These are phyloP conservation scores for Tuber microsphaerosporum DNA, from an alignment of 495 filamentous ascomycete genomes.

Conservation along the genomic window DNA sequence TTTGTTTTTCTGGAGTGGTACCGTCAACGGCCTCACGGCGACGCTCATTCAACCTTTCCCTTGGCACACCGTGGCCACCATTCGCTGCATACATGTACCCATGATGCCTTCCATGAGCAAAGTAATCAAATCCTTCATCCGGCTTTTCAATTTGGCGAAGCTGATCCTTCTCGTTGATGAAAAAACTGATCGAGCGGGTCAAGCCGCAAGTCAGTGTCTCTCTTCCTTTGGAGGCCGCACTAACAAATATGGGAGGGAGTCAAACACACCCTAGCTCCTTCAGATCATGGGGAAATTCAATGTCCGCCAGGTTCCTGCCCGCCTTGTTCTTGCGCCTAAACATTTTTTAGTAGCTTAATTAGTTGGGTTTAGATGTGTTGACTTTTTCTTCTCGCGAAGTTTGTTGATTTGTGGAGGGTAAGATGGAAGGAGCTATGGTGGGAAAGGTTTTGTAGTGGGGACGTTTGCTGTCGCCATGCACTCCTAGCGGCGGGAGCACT, in stretches of 20 bases:
- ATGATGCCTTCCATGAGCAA: constrained; percentile 27
- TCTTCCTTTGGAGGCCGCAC: background rate
- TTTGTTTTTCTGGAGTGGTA: constrained; percentile 12
- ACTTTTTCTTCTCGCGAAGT: constrained; percentile 1
- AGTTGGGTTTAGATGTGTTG: background rate
- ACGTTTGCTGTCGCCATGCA: background rate
- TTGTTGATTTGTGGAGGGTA: background rate
- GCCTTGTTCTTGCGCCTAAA: constrained; percentile 34
- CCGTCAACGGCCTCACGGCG: constrained; percentile 38
- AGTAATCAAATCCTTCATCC: constrained; percentile 30
- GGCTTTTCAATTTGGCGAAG: constrained; percentile 38
- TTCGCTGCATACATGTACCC: constrained; percentile 30
- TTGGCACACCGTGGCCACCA: constrained; percentile 15
- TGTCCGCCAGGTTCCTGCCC: constrained; percentile 14
- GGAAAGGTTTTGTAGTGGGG: constrained; percentile 4
- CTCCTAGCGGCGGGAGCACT: background rate
- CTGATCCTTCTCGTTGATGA: constrained; percentile 37
- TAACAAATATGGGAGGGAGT: constrained; percentile 3
- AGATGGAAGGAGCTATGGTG: background rate
- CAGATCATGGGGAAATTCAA: constrained; percentile 35
- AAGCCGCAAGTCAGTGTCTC: background rate
- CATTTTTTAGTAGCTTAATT: constrained; percentile 16
- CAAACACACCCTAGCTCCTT: constrained; percentile 34
- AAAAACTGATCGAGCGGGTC: constrained; percentile 21
- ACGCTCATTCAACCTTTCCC: constrained; percentile 36